These are phyloP conservation scores for Abortiporus biennis DNA, from an alignment of 1,284 basidiomycete species.

Conservation along the genomic window DNA sequence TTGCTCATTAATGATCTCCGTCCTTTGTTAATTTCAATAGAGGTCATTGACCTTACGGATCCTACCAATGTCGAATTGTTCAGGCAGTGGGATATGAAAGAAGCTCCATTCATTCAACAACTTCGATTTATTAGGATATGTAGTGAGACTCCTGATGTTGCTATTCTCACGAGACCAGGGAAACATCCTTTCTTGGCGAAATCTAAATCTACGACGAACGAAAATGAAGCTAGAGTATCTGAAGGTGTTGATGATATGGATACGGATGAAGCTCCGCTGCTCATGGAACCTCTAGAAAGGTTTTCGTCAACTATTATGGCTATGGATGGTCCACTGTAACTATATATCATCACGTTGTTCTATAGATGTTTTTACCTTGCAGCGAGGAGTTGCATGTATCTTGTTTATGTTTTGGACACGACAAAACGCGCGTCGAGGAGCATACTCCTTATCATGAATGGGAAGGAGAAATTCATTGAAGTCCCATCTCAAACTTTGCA, in stretches of 20 bases:
- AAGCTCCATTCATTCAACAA: slow-evolving; percentile 69
- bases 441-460: too few species aligned
- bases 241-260: slow-evolving; percentile 16
- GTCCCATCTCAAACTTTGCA: background rate
- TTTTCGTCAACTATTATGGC: slow-evolving; percentile 37
- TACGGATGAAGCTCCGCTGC: slow-evolving; percentile 28
- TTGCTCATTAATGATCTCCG: slow-evolving; percentile 1
- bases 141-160: slow-evolving; percentile 40
- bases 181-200: slow-evolving; percentile 39
- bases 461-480: too few species aligned
- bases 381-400: too few species aligned
- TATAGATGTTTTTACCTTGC: too few species aligned
- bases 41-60: slow-evolving; percentile 83
- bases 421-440: too few species aligned
- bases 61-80: slow-evolving; percentile 67
- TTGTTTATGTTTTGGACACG: too few species aligned
- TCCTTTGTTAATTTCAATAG: slow-evolving; percentile 31
- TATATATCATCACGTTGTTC: too few species aligned
- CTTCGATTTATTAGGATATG: slow-evolving; percentile 72
- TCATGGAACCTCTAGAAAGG: slow-evolving; percentile 26
- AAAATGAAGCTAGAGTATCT: background rate
- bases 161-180: slow-evolving; percentile 52
- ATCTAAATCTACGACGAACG: slow-evolving; percentile 1
- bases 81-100: slow-evolving; percentile 72
- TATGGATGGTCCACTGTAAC: slow-evolving; percentile 27